Conservation (phyloP, 352 stramenopile genomes). For the Pythium guiyangense region DNA sequence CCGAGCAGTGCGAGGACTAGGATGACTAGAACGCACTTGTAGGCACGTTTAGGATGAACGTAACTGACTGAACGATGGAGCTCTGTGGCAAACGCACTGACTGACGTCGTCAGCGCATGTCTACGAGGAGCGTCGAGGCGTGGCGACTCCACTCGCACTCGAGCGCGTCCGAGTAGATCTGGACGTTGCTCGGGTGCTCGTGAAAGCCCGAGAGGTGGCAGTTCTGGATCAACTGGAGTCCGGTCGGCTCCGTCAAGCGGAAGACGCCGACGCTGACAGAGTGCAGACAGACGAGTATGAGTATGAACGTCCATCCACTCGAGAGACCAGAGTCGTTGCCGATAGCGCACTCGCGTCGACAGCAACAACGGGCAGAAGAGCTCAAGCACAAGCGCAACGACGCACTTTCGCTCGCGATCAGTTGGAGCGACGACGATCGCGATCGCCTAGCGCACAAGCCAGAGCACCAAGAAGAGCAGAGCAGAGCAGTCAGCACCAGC, state of each 20-base stretch:
- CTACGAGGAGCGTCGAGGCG: conserved; percentile 37
- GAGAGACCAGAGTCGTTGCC: too few species aligned
- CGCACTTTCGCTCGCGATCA: conserved; percentile 62
- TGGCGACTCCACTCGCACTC: conserved; percentile 60
- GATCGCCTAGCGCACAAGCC: conserved; percentile 37
- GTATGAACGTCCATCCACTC: neutral
- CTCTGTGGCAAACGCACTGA: too few species aligned
- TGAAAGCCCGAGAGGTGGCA: conserved; percentile 86
- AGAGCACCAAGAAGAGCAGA: too few species aligned
- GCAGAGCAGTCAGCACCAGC: neutral
- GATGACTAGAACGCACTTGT: too few species aligned
- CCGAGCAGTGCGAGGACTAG: too few species aligned
- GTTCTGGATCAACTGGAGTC: conserved; percentile 86
- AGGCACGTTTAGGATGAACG: too few species aligned
- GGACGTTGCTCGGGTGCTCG: conserved; percentile 63
- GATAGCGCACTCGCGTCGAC: neutral
- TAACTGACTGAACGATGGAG: too few species aligned
- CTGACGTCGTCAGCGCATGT: conserved; percentile 43
- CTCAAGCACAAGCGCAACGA: neutral
- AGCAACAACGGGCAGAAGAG: neutral
- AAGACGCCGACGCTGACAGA: conserved; percentile 75
- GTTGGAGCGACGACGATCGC: conserved; percentile 84
- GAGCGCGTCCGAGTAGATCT: conserved; percentile 79
- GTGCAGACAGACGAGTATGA: neutral
- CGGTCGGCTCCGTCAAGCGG: conserved; percentile 67